A percentile compares a stretch with the other conserved stretches of the same genome.
phyloP scores from a whole-genome alignment of 1,284 basidiomycete species.

The Hymenochaete sp. region DNA sequence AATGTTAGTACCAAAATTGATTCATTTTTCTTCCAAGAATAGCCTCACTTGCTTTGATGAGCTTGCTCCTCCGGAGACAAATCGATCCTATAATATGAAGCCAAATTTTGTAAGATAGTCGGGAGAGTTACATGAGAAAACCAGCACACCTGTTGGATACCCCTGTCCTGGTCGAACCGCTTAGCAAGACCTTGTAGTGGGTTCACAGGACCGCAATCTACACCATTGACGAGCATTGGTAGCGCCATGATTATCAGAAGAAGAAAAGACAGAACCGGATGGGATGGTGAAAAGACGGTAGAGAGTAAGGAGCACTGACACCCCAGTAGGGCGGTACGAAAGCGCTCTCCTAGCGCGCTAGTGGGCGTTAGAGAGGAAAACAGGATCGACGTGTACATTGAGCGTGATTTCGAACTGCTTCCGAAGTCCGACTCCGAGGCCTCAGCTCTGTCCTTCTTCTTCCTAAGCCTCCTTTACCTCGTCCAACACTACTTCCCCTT shows the following conservation, averaged over 20 bases:
- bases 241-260: conserved; percentile 47
- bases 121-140: background rate
- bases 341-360: too few species aligned
- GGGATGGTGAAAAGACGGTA: too few species aligned
- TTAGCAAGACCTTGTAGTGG: conserved; percentile 73
- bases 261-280: background rate
- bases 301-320: too few species aligned
- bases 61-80: conserved; percentile 45
- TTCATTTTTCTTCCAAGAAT: background rate
- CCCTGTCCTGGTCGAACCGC: conserved; percentile 68
- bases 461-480: too few species aligned
- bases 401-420: too few species aligned
- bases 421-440: too few species aligned
- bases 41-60: conserved; percentile 48
- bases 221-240: conserved; percentile 60
- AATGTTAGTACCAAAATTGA: conserved; percentile 12
- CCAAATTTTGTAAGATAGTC: background rate
- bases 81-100: conserved; percentile 46
- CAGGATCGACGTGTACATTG: too few species aligned
- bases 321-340: too few species aligned
- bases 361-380: too few species aligned
- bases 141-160: conserved; percentile 57
- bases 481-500: too few species aligned
- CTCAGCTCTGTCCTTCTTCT: too few species aligned
- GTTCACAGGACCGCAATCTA: conserved; percentile 77